Percentiles rank a stretch among this genome's conserved stretches.
phyloP scores from a whole-genome alignment of 108 stramenopile genomes.

The Poteriospumella lacustris region DNA sequence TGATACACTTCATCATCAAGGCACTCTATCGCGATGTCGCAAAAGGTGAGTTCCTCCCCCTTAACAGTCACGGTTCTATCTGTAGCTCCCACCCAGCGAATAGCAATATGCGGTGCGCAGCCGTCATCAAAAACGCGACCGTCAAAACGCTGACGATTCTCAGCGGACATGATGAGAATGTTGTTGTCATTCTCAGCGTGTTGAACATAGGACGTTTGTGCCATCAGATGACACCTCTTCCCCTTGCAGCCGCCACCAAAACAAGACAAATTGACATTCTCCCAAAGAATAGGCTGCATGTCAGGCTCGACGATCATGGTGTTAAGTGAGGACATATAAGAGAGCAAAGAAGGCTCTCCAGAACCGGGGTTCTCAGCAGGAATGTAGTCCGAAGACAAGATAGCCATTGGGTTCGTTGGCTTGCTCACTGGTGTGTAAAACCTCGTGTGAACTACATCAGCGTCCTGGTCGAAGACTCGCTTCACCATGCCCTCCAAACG shows the following conservation, averaged over 20 bases:
- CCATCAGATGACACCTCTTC: constrained; percentile 17
- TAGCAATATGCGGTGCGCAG: background rate
- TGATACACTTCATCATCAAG: background rate
- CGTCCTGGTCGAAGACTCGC: background rate
- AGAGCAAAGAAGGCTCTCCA: background rate
- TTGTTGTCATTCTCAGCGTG: constrained; percentile 21
- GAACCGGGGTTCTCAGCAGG: constrained; percentile 1
- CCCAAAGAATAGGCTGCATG: constrained; percentile 18
- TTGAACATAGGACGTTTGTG: background rate
- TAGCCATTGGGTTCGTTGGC: background rate
- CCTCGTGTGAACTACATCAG: background rate
- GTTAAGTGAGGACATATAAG: background rate
- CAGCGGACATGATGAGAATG: constrained; percentile 4
- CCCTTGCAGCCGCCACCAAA: constrained; percentile 1
- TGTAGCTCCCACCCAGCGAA: background rate
- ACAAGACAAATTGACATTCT: constrained; percentile 12
- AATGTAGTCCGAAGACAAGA: constrained; percentile 4
- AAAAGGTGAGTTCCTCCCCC: background rate
- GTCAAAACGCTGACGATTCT: constrained; percentile 5
- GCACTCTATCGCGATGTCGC: background rate
- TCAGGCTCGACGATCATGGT: background rate
- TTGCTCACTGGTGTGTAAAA: background rate
- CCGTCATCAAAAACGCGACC: too few relatives aligned
- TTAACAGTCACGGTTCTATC: background rate
- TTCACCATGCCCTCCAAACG: constrained; percentile 5